These are phyloP conservation scores for Sporothrix pseudoabietina DNA, from an alignment of 2,329 filamentous ascomycete genomes.

Conservation along the genomic window DNA sequence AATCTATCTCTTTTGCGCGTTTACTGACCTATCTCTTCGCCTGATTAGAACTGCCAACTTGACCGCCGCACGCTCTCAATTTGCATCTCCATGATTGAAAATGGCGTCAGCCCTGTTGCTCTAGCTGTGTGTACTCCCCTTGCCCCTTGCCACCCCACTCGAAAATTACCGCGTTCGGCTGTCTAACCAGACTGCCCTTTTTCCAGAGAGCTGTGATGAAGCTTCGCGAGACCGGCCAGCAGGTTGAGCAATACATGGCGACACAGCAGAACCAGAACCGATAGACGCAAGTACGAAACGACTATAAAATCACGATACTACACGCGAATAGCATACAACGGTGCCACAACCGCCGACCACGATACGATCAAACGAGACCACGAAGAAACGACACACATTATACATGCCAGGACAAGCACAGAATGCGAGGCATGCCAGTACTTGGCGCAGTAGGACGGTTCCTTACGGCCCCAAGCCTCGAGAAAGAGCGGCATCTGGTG, in stretches of 20 bases:
- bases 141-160: too few species aligned
- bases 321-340: neutral
- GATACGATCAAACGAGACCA: neutral
- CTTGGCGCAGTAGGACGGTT: neutral
- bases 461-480: too few species aligned
- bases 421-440: too few species aligned
- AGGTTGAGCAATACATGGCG: conserved; percentile 48
- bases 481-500: neutral
- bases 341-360: too few species aligned
- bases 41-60: conserved; percentile 80
- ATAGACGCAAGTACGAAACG: neutral
- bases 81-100: conserved; percentile 95
- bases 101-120: conserved; percentile 93
- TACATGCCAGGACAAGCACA: neutral
- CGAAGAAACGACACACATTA: neutral
- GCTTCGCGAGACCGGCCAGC: conserved; percentile 58
- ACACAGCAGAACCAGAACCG: conserved; percentile 22
- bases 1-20: neutral
- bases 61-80: conserved; percentile 89
- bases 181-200: neutral
- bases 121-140: conserved; percentile 68
- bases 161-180: neutral
- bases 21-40: neutral
- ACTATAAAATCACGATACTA: neutral
- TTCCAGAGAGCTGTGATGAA: conserved; percentile 61